Conservation (phyloP, 2,329 filamentous ascomycete species). For the Diaporthe batatas region DNA sequence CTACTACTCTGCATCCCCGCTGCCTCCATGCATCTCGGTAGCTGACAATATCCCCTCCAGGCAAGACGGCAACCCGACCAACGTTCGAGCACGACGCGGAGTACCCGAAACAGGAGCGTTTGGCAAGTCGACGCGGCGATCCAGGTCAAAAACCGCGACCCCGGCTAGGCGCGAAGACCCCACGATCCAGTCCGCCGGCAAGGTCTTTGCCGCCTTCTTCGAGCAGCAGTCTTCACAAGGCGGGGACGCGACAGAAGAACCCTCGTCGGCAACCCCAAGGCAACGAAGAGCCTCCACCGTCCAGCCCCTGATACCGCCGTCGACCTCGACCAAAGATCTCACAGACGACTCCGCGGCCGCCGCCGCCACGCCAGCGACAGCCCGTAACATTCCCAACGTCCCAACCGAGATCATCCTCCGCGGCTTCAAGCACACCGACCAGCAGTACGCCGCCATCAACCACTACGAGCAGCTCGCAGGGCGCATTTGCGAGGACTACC, state of each 20-base stretch:
- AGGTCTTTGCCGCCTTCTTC: conserved; percentile 69
- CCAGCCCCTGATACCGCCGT: conserved; percentile 21
- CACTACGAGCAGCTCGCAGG: conserved; percentile 91
- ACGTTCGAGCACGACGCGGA: conserved; percentile 63
- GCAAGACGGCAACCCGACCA: conserved; percentile 65
- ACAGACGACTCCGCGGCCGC: conserved; percentile 33
- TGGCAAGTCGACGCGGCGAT: conserved; percentile 75
- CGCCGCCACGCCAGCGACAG: conserved; percentile 45
- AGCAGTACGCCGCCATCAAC: conserved; percentile 88
- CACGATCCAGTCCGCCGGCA: conserved; percentile 72
- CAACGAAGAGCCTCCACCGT: conserved; percentile 42
- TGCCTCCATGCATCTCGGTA: conserved; percentile 17
- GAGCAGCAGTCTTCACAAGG: conserved; percentile 61
- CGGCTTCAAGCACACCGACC: conserved; percentile 75
- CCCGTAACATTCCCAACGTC: conserved; percentile 52
- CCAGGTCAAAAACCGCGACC: conserved; percentile 72
- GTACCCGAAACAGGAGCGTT: conserved; percentile 75
- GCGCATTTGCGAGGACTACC: conserved; percentile 92
- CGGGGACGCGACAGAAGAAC: conserved; percentile 48
- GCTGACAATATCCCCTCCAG: conserved; percentile 64
- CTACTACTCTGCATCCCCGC: background rate
- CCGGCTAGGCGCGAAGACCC: conserved; percentile 72
- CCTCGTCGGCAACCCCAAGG: conserved; percentile 31
- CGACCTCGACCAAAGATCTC: conserved; percentile 40
- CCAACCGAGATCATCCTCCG: conserved; percentile 85